Evolutionary conservation across 176 grass and related monocot species (phyloP).

Genomic region (Dendrocalamus sinicus): DNA sequence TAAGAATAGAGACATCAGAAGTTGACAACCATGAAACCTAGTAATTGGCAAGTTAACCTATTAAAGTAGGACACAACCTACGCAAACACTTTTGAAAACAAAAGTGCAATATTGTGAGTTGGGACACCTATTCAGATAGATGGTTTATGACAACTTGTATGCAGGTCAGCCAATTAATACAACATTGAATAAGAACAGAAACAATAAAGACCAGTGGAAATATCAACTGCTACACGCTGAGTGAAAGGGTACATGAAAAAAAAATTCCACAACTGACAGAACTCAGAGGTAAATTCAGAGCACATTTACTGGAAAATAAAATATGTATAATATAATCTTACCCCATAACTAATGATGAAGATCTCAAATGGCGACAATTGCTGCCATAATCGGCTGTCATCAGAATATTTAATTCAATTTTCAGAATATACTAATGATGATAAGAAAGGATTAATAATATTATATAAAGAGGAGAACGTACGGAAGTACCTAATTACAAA

Average conservation of each 20-base stretch:
- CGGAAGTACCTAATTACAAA: constrained; percentile 83
- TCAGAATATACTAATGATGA: constrained; percentile 20
- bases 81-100: constrained; percentile 3
- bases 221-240: constrained; percentile 11
- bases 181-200: constrained; percentile 19
- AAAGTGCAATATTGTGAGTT: neutral
- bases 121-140: neutral
- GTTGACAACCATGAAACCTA: neutral
- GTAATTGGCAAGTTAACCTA: neutral
- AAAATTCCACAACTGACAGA: neutral
- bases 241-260: neutral
- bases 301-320: constrained; percentile 20
- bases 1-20: constrained; percentile 24
- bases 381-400: constrained; percentile 74
- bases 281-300: neutral
- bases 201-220: neutral
- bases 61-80: neutral
- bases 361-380: constrained; percentile 83
- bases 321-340: constrained; percentile 54
- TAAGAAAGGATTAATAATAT: constrained; percentile 6
- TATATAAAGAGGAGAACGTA: constrained; percentile 40
- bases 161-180: neutral
- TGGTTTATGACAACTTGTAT: neutral
- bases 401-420: constrained; percentile 41
- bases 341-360: constrained; percentile 94